Base-by-base conservation (phyloP, 768 basidiomycete species). In the Mycena pura region DNA sequence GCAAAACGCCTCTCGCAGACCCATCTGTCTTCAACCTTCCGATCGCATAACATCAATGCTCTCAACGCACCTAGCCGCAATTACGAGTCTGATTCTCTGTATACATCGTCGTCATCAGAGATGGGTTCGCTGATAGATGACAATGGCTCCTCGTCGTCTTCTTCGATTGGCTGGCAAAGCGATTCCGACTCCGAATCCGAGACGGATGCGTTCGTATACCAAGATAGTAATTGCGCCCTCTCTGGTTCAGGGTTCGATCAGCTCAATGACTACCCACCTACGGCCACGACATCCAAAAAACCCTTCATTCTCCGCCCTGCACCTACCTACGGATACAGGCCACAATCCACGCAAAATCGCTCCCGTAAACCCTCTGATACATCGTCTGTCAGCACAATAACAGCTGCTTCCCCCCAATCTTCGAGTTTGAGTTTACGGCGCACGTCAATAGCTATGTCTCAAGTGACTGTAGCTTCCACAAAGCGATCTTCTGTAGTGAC, bases 91-190 rank as follows among this genome's bases (percentile, higher is more conserved):
- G 63, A 72, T 47, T 73, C 73, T 3, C 77, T 77, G 31, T 76
- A 80, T 25, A 78, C 78, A 5, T 79, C 79, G 32, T n/a, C n/a
- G n/a, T n/a, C n/a, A n/a, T 88, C 88, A 3, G 89, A 89, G 49
- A 77, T 86, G 68, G 84, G 81, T 57, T 88, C 86, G 25, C 74
- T 89, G 44, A 82, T 83, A n/a, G 87, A 89, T 60, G 86, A 89
- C 63, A 82, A 80, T 21, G 84, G 82, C 25, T 87, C 86, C 13
- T 86, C 85, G 28, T 65, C 64, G 41, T 73, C 70, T 13, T 85
- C 83, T 38, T 87, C 84, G 4, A 84, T 83, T 57, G 82, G 80
- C 9, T 83, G 80, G 80, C 74, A 76, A 53, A 83, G 78, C 39
- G 83, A 82, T 58, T 84, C 85, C 21, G 85, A 86, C 25, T 75